These are phyloP conservation scores for Lentinus brumalis DNA, from an alignment of 768 basidiomycete species.

Conservation along the genomic window DNA sequence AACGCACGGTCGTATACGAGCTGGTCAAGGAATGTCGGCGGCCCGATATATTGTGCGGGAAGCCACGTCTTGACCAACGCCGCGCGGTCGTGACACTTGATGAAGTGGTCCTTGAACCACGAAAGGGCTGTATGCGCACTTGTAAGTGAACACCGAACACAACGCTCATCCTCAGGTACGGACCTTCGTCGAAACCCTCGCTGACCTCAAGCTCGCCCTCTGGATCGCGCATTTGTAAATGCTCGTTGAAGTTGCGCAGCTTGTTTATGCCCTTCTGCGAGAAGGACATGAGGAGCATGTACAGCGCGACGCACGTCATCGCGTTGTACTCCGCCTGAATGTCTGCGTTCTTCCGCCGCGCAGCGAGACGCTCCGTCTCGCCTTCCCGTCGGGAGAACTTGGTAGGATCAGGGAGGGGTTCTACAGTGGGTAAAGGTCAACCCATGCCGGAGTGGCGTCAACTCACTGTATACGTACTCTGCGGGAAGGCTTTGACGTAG, in stretches of 20 bases:
- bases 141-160: too few species aligned
- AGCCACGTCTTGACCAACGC: slow-evolving; percentile 87
- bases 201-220: slow-evolving; percentile 76
- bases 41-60: slow-evolving; percentile 78
- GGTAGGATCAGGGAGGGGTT: slow-evolving; percentile 77
- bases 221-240: slow-evolving; percentile 77
- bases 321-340: slow-evolving; percentile 82
- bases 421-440: slow-evolving; percentile 38
- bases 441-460: slow-evolving; percentile 9
- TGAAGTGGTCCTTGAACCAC: slow-evolving; percentile 94
- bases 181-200: slow-evolving; percentile 81
- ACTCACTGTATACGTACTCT: slow-evolving; percentile 54
- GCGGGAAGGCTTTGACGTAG: slow-evolving; percentile 80
- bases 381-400: slow-evolving; percentile 74
- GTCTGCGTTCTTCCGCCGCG: slow-evolving; percentile 69
- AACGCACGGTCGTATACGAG: slow-evolving; percentile 92
- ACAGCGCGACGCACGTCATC: slow-evolving; percentile 84
- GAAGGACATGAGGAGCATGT: slow-evolving; percentile 91
- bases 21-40: slow-evolving; percentile 85
- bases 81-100: slow-evolving; percentile 92
- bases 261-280: slow-evolving; percentile 90
- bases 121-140: slow-evolving; percentile 54
- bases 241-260: slow-evolving; percentile 76
- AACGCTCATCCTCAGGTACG: slow-evolving; percentile 12
- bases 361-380: slow-evolving; percentile 71